Evolutionary conservation across 331 rosid genomes (phyloP).

Genomic region (Malus hybrid): DNA sequence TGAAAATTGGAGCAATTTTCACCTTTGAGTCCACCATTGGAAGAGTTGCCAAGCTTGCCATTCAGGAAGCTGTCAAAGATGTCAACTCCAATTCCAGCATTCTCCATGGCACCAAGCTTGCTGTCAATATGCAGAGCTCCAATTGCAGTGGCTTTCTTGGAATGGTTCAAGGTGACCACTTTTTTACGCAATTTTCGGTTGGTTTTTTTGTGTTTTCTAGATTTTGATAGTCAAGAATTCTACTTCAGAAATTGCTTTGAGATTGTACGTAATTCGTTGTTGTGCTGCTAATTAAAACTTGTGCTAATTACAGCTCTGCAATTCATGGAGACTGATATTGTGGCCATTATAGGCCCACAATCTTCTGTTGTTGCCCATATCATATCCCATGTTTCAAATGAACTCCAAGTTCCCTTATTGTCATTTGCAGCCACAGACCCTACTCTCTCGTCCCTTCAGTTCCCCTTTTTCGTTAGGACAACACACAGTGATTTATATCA

Average conservation of each 20-base stretch:
- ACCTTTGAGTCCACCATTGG: slow-evolving; percentile 64
- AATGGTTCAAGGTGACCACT: slow-evolving; percentile 62
- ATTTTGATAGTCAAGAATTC: neutral
- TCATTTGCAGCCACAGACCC: slow-evolving; percentile 96
- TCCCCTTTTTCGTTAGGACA: slow-evolving; percentile 78
- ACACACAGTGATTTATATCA: slow-evolving; percentile 71
- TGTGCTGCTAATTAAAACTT: neutral
- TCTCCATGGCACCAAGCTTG: slow-evolving; percentile 55
- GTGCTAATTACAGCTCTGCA: slow-evolving; percentile 55
- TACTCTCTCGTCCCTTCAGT: slow-evolving; percentile 75
- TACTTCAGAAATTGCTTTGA: neutral
- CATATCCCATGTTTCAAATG: slow-evolving; percentile 72
- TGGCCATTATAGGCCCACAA: slow-evolving; percentile 88
- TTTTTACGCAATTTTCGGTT: neutral
- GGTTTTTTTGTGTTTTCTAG: neutral
- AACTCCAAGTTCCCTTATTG: slow-evolving; percentile 73
- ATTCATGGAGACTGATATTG: slow-evolving; percentile 72
- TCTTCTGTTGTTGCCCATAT: slow-evolving; percentile 90
- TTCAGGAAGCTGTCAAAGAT: slow-evolving; percentile 71
- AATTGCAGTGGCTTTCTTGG: slow-evolving; percentile 83
- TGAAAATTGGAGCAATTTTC: slow-evolving; percentile 74
- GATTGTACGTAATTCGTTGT: neutral
- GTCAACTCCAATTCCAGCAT: slow-evolving; percentile 59
- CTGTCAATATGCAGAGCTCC: slow-evolving; percentile 33
- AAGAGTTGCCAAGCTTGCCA: slow-evolving; percentile 65